A percentile compares a stretch with the other conserved stretches of the same genome.
phyloP scores from a whole-genome alignment of 23 red algal genomes.

The Gracilaria domingensis region DNA sequence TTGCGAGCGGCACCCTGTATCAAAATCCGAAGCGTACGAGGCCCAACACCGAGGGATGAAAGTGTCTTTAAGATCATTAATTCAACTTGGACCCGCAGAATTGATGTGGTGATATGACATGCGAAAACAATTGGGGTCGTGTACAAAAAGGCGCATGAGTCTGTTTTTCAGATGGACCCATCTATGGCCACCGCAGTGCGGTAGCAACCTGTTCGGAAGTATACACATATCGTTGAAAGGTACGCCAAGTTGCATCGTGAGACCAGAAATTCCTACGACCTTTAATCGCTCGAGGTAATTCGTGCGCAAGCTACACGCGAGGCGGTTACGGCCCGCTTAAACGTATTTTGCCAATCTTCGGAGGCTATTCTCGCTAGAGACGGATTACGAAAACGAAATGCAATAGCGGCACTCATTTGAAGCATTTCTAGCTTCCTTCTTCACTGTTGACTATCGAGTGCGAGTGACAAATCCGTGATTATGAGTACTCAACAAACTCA shows the following conservation, averaged over 20 bases:
- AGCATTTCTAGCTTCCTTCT: background rate
- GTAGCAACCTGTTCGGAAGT: background rate
- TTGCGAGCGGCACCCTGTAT: background rate
- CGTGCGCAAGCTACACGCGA: background rate
- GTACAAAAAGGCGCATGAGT: background rate
- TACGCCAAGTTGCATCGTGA: background rate
- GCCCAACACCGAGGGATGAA: background rate
- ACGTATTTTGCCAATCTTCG: background rate
- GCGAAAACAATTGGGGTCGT: background rate
- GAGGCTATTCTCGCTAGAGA: background rate
- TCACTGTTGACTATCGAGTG: background rate
- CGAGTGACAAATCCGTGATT: background rate
- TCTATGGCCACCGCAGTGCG: background rate
- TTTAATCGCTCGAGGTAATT: background rate
- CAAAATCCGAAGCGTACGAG: background rate
- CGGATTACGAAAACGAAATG: conserved; percentile 1
- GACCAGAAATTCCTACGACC: conserved; percentile 7
- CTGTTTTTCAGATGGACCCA: background rate
- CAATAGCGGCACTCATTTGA: background rate
- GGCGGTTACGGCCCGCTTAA: conserved; percentile 6
- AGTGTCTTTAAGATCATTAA: background rate
- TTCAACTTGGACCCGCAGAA: conserved; percentile 6
- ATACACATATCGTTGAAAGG: background rate
- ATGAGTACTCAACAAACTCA: conserved; percentile 14
- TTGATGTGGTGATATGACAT: background rate